Evolutionary conservation across 805 yeast genomes (phyloP).

Genomic region (Isabelozyma heimii): DNA sequence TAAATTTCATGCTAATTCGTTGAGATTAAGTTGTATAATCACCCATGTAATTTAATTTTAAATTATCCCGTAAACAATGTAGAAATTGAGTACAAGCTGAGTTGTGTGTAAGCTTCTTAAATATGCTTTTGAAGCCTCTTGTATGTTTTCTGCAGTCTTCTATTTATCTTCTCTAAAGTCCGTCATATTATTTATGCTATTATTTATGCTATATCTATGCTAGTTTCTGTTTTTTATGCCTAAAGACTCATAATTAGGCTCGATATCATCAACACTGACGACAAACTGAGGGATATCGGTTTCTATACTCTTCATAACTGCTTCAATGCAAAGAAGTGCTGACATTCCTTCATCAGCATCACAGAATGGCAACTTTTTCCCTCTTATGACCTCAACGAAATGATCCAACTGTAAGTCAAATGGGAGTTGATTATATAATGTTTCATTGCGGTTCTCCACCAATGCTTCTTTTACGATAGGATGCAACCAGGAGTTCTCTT

Average conservation of each 20-base stretch:
- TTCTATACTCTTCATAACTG: slow-evolving; percentile 30
- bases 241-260: slow-evolving; percentile 15
- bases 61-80: background rate
- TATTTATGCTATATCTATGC: too few species aligned
- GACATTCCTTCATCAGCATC: slow-evolving; percentile 36
- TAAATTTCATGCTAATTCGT: background rate
- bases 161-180: background rate
- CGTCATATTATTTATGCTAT: background rate
- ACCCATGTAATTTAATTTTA: background rate
- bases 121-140: background rate
- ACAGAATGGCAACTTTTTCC: slow-evolving; percentile 26
- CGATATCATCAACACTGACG: slow-evolving; percentile 18
- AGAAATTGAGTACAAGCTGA: background rate
- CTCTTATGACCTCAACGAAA: slow-evolving; percentile 33
- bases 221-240: slow-evolving; percentile 2
- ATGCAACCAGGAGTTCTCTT: slow-evolving; percentile 19
- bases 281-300: slow-evolving; percentile 33
- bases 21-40: background rate
- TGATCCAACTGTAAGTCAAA: slow-evolving; percentile 38
- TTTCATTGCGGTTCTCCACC: slow-evolving; percentile 9
- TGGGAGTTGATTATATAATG: slow-evolving; percentile 17
- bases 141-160: background rate
- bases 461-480: slow-evolving; percentile 15
- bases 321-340: slow-evolving; percentile 35
- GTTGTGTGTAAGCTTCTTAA: too few species aligned